Evolutionary conservation across 2,329 filamentous ascomycete species (phyloP), one percentile per base, ranked within the genome.

Genomic region (Fusarium compactum): DNA sequence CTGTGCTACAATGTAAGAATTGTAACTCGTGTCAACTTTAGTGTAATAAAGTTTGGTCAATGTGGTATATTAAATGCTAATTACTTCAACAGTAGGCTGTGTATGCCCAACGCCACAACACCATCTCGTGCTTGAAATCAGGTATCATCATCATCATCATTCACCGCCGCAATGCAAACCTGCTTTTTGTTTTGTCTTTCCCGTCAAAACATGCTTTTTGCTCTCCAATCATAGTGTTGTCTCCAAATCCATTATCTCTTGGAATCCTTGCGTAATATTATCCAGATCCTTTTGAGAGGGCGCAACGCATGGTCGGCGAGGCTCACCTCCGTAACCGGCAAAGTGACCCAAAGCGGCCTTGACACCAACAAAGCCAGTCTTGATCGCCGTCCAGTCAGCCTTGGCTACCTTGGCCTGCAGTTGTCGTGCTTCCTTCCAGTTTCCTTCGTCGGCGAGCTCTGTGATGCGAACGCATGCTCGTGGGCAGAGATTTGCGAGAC

Each of bases 331-430:
- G 52, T 81, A 80, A 27, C 80, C 78, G 45, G 78, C 73, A 70
- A 82, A 83, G 65, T 80, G 76, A 25, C 79, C 79, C 74, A 85
- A 75, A 9, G 82, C 82, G 32, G 81, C 81, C 78, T 85, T 85
- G 62, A 85, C 83, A 32, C 83, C 83, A 6, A 83, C 82, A 66
- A 85, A 85, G 6, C 83, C 83, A n/a, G 81, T 83, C 74, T 80
- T 79, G 67, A 85, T 85, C 57, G 82, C 82, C 45, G 81, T 66
- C 82, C 86, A 81, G 78, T 85, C 78, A 58, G 82, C 76, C 73
- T 80, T 75, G 74, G 87, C 80, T 63, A 86, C 74, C 71, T 81
- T 69, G 11, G 79, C 79, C 69, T 83, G 81, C 63, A 83, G 69
- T 30, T 75, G 69, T 30, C 78, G 73, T 22, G 81, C 81, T 58